phyloP scores from a whole-genome alignment of 2,329 filamentous ascomycete species.

The Gremmenia infestans region DNA sequence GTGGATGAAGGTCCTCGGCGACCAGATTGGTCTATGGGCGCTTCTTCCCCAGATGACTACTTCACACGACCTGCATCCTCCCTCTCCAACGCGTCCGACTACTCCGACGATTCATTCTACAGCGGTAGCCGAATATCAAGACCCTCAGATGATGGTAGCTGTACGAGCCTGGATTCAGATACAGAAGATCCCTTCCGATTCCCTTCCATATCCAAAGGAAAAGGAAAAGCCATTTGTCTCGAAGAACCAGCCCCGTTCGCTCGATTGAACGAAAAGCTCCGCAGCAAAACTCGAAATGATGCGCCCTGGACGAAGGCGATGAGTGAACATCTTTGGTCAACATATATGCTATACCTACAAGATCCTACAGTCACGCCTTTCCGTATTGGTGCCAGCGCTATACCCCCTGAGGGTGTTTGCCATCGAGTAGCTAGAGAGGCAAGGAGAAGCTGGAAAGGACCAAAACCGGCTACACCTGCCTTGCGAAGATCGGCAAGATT shows the following conservation, averaged over 20 bases:
- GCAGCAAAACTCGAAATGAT: constrained; percentile 32
- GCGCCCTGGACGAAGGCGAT: constrained; percentile 61
- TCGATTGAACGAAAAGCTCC: constrained; percentile 23
- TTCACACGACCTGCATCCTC: constrained; percentile 25
- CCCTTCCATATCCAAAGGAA: constrained; percentile 22
- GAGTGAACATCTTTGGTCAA: constrained; percentile 61
- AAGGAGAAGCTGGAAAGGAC: constrained; percentile 62
- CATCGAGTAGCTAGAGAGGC: constrained; percentile 61
- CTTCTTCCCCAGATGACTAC: constrained; percentile 17
- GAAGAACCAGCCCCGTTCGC: constrained; percentile 2
- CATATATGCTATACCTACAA: constrained; percentile 59
- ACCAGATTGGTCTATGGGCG: constrained; percentile 29
- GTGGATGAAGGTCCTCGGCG: constrained; percentile 16
- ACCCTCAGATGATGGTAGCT: constrained; percentile 51
- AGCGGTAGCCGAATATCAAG: constrained; percentile 54
- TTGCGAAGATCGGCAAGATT: constrained; percentile 18
- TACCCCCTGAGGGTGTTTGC: constrained; percentile 62
- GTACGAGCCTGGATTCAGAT: constrained; percentile 46
- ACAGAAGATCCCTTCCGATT: constrained; percentile 32
- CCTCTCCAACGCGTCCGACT: constrained; percentile 39
- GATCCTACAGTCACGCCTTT: constrained; percentile 65
- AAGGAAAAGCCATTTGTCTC: constrained; percentile 14
- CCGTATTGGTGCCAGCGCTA: constrained; percentile 55
- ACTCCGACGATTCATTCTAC: constrained; percentile 52
- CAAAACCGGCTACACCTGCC: constrained; percentile 36